Base-by-base conservation (phyloP, 768 basidiomycete genomes). In the Macrolepiota fuliginosa region DNA sequence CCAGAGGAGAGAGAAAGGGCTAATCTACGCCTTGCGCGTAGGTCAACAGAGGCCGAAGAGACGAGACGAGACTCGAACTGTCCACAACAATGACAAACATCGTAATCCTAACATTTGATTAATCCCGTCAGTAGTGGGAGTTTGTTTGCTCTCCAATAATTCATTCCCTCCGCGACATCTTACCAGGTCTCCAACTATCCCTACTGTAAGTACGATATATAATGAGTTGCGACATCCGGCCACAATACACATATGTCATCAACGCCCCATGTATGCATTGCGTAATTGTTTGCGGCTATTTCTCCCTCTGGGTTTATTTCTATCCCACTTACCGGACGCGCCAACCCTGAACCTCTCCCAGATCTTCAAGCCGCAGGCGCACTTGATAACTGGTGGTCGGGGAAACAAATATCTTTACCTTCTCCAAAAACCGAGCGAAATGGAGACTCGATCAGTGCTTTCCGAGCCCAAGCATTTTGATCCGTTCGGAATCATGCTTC, bases 31-130 rank as follows among this genome's bases (percentile, higher is more conserved):
- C 53, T 54, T 49, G 25, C 53, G 53, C 35, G 53, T 36, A 36
- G 22, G 53, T n/a, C 12, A 29, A 19, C 11, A 35, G 36, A 13
- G 17, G 22, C 42, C 51, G 51, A 52, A 32, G 27, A 40, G 27
- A 40, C 53, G 40, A 42, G 24, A 46, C 27, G 10, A 29, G 40
- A 57, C 17, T 47, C 47, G 56, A 57, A 57, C 56, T 36, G 17
- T 57, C 27, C 42, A 57, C 46, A 57, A 57, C 56, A 57, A 57
- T 12, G 25, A 47, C 56, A 57, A 57, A 57, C 56, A 57, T 22
- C 10, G 15, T 25, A 19, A 45, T 45, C 17, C 10, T 9, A 17
- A 17, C 17, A 45, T n/a, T 19, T 15, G 10, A 45, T 45, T 17
- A 19, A 45, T n/a, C 42, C 42, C 42, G 42, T 45, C 42, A 17